These are phyloP conservation scores for Termitomyces eurrhizus DNA, from an alignment of 768 basidiomycete genomes.

Conservation along the genomic window DNA sequence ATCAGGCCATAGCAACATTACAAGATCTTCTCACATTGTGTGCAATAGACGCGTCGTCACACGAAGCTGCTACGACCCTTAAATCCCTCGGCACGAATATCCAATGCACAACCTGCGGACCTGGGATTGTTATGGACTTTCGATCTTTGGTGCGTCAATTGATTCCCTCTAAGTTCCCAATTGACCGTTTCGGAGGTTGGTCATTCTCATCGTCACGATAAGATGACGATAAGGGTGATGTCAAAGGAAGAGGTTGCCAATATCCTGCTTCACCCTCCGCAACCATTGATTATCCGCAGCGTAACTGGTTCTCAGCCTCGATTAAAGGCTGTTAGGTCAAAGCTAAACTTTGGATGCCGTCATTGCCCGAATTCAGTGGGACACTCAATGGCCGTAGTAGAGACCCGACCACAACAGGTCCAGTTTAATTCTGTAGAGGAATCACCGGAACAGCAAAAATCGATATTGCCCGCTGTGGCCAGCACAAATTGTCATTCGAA, in stretches of 20 bases:
- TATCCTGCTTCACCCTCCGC: conserved; percentile 18
- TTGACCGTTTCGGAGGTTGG: conserved; percentile 37
- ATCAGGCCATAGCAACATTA: conserved; percentile 46
- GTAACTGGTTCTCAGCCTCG: conserved; percentile 13
- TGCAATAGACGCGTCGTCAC: conserved; percentile 24
- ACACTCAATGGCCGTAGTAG: neutral
- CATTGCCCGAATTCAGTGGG: conserved; percentile 34
- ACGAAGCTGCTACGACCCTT: conserved; percentile 17
- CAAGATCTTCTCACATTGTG: conserved; percentile 31
- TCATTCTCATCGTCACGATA: conserved; percentile 61
- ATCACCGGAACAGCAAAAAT: neutral
- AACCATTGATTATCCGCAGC: conserved; percentile 11
- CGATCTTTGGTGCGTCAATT: conserved; percentile 38
- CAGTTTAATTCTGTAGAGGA: neutral
- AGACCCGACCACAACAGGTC: neutral
- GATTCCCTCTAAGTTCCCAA: neutral
- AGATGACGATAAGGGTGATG: conserved; percentile 38
- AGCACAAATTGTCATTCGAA: neutral
- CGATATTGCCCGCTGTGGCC: neutral
- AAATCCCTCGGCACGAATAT: conserved; percentile 27
- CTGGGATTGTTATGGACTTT: conserved; percentile 45
- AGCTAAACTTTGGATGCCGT: conserved; percentile 46
- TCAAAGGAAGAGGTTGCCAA: conserved; percentile 15
- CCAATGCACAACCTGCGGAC: conserved; percentile 47
- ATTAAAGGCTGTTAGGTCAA: conserved; percentile 27